Evolutionary conservation across 805 yeast genomes (phyloP), one percentile per base, ranked within the genome.

Genomic region (Metschnikowia dekortorum): DNA sequence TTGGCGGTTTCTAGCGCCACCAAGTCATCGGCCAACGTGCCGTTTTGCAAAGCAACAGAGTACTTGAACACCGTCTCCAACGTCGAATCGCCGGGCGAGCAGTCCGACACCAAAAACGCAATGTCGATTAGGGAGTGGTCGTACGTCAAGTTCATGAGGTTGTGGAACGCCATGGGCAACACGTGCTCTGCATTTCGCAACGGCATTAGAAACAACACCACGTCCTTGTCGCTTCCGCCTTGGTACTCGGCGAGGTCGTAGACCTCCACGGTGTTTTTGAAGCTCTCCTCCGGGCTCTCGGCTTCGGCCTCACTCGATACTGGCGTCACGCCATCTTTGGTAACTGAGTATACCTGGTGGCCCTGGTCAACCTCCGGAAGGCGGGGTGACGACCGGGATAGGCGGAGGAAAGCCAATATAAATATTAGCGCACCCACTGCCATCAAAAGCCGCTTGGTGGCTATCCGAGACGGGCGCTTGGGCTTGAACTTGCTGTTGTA

Each of bases 111-210:
- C 61, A 87, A 71, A 61, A 87, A 87, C 14, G 90, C 91, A 53
- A 87, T 73, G 68, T 89, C 96, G 48, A 89, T 84, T 54, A 87
- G 69, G 26, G 80, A 76, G 63, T 89, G 96, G 49, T 87, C 89
- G 63, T 89, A 89, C 1, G 95, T 87, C 67, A 89, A 71, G 65
- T 89, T 88, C 92, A 86, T 87, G 67, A 89, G 70, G 67, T 89
- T 87, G 61, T 84, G 84, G 70, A 89, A 88, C 76, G 90, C 89
- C 73, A 88, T 73, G 10, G 94, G 90, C 53, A 89, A 69, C 18
- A 87, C 91, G 30, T 78, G 73, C 59, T 81, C 86, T 0, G 96
- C 95, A 61, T 89, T 85, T 66, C 95, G 74, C 53, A 89, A 69
- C 8, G 96, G 96, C 61, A 89, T 78, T 53, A 85, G 74, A 46